Evolutionary conservation across 140 eudicot species (phyloP).

Genomic region (Flaveria floridana): DNA sequence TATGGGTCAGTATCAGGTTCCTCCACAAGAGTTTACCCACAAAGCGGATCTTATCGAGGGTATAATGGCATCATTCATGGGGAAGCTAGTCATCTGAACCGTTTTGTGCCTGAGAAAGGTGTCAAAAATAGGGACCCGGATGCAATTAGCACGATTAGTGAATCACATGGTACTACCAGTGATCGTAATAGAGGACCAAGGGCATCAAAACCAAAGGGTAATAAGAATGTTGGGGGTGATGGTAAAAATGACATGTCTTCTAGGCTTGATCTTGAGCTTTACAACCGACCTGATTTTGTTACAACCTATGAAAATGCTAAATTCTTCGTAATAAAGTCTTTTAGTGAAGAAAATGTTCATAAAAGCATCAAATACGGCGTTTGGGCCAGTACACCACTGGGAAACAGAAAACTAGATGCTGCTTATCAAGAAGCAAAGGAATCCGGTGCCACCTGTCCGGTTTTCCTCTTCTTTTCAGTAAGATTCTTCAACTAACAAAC

Average conservation of each 20-base stretch:
- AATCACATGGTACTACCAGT: slow-evolving; percentile 51
- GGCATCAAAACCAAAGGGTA: slow-evolving; percentile 60
- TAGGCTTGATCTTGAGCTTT: slow-evolving; percentile 42
- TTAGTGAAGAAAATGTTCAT: slow-evolving; percentile 94
- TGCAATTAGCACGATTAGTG: slow-evolving; percentile 32
- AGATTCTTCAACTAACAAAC: slow-evolving; percentile 28
- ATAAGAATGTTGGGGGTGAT: slow-evolving; percentile 27
- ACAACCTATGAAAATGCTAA: slow-evolving; percentile 67
- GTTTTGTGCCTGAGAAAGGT: slow-evolving; percentile 48
- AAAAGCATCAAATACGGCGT: slow-evolving; percentile 80
- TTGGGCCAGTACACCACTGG: slow-evolving; percentile 95
- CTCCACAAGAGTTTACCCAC: slow-evolving; percentile 56
- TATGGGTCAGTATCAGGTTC: slow-evolving; percentile 52
- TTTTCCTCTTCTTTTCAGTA: slow-evolving; percentile 90
- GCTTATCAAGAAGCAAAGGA: slow-evolving; percentile 83
- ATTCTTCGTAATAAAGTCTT: slow-evolving; percentile 89
- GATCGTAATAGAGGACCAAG: slow-evolving; percentile 92
- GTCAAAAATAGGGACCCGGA: slow-evolving; percentile 67
- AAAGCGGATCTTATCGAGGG: slow-evolving; percentile 51
- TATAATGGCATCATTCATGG: slow-evolving; percentile 44
- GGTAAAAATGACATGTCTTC: slow-evolving; percentile 51
- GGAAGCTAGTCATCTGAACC: slow-evolving; percentile 50
- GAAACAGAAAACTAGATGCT: slow-evolving; percentile 85
- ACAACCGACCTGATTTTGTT: slow-evolving; percentile 65
- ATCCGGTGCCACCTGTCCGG: slow-evolving; percentile 51